Evolutionary conservation across 345 rosid species (phyloP), one percentile per base, ranked within the genome.

Genomic region (Chamaenerion angustifolium): DNA sequence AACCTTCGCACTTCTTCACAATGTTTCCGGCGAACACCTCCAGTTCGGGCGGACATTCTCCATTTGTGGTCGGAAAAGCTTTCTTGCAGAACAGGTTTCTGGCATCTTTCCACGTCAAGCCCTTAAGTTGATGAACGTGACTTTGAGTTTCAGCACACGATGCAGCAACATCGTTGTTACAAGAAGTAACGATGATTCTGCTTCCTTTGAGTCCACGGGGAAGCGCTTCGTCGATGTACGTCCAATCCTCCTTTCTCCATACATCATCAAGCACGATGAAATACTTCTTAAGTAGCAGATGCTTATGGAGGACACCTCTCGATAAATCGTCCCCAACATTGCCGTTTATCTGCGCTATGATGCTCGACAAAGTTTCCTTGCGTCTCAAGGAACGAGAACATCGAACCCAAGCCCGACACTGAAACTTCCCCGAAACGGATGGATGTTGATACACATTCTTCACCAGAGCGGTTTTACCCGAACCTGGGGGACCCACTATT

Each of bases 1-100:
- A 16, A 1, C 70, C 58, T 23, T 56, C 70, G 10, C 70, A 65
- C 43, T 56, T 51, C 48, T 45, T 42, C 45, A 66, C 19, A 10
- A 66, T 27, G 0, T 43, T 51, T 12, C 12, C 0, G 1, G 70
- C 48, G 51, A 17, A 31, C 4, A 12, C 62, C 17, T 13, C 10
- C 43, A 66, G 47, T 11, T 47, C 48, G 0, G 0, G 10, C 3
- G 59, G 70, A 48, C 57, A 60, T 11, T 12, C 40, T 5, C 57
- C 50, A 0, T 40, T 44, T 11, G 14, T 4, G 8, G 8, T 14
- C 4, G 16, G 60, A 10, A 59, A 49, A 11, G 64, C 61, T 16
- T 27, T 45, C 16, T 3, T 41, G 13, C 53, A 58, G 40, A 65
- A 56, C 4, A 55, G 53, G 8, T 5, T 16, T 40, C 46, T 12